Conservation (phyloP, 306 rosid genomes). For the Sesbania bispinosa region DNA sequence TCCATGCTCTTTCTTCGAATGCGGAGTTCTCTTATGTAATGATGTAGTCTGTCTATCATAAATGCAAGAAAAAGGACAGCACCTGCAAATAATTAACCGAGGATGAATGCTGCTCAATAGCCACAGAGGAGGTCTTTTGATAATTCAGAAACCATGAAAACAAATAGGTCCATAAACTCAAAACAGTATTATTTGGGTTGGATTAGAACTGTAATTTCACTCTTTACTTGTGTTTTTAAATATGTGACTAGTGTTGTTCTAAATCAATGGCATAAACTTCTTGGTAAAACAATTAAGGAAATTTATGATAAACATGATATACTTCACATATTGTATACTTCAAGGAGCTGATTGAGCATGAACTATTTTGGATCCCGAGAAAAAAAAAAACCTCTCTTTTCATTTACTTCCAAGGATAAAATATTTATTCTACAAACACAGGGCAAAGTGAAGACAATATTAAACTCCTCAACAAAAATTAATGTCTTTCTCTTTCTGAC, state of each 20-base stretch:
- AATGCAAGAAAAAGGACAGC: conserved; percentile 67
- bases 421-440: neutral
- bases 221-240: neutral
- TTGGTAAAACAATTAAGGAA: neutral
- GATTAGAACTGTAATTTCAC: neutral
- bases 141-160: conserved; percentile 2
- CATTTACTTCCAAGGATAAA: neutral
- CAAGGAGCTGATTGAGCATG: neutral
- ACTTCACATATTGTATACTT: neutral
- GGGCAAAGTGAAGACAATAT: too few relatives aligned
- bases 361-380: neutral
- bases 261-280: neutral
- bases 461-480: too few relatives aligned
- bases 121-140: conserved; percentile 12
- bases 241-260: neutral
- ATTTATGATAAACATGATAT: neutral
- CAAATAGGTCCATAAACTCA: conserved; percentile 6
- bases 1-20: conserved; percentile 84
- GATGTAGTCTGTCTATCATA: conserved; percentile 87
- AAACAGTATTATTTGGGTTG: neutral
- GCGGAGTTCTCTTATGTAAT: conserved; percentile 81
- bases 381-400: too few relatives aligned
- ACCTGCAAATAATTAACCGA: conserved; percentile 54
- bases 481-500: neutral
- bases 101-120: conserved; percentile 7